A percentile compares a stretch with the other conserved stretches of the same genome.
Evolutionary conservation across 495 filamentous ascomycete species (phyloP).

Genomic region (Trichoderma gamsii): DNA sequence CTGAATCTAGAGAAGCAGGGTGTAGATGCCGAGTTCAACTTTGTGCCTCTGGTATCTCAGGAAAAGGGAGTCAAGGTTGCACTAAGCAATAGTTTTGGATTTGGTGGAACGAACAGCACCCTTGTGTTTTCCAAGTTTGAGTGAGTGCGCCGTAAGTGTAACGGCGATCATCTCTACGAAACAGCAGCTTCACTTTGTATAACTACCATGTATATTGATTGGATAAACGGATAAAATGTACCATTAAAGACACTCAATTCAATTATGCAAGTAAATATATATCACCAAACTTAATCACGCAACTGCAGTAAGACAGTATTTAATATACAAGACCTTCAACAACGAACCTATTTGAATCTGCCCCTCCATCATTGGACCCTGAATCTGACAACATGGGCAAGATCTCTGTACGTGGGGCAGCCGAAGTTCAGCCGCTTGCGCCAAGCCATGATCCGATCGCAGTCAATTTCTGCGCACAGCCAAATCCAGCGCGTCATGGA

Average conservation of each 20-base stretch:
- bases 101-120: constrained; percentile 92
- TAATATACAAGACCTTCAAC: too few species aligned
- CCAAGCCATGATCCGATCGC: not conserved
- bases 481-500: constrained; percentile 9
- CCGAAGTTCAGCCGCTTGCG: not conserved
- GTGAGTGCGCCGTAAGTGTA: constrained; percentile 4
- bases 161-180: not conserved
- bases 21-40: constrained; percentile 77
- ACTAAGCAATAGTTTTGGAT: constrained; percentile 94
- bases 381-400: not conserved
- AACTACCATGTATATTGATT: too few species aligned
- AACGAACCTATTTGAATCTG: not conserved
- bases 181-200: too few species aligned
- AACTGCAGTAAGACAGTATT: too few species aligned
- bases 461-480: not conserved
- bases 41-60: constrained; percentile 68
- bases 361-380: constrained; percentile 1
- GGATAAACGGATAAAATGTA: too few species aligned
- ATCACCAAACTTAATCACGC: too few species aligned
- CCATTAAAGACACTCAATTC: too few species aligned
- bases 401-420: not conserved
- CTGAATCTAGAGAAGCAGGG: constrained; percentile 68
- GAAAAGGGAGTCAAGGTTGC: constrained; percentile 64
- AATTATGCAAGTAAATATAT: too few species aligned
- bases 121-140: constrained; percentile 65